A percentile compares a stretch with the other conserved stretches of the same genome.
Evolutionary conservation across 2,329 filamentous ascomycete species (phyloP).

Genomic region (Pseudogymnoascus sp.): DNA sequence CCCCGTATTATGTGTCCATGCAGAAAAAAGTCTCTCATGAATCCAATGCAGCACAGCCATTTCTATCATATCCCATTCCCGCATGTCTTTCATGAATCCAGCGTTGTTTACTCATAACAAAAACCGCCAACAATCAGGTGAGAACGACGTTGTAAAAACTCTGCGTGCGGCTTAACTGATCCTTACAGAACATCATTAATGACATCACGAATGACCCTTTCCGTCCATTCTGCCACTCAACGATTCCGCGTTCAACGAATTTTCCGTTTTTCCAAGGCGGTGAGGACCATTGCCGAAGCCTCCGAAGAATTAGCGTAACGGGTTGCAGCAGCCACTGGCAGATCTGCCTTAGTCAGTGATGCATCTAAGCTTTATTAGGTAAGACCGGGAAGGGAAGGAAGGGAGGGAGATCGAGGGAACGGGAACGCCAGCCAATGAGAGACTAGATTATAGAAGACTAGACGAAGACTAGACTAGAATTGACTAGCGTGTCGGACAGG

Average conservation of each 20-base stretch:
- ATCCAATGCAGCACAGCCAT: neutral
- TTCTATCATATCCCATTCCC: neutral
- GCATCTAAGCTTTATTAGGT: neutral
- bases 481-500: neutral
- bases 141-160: conserved; percentile 4
- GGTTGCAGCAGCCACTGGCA: neutral
- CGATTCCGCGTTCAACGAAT: neutral
- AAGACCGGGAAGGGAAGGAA: neutral
- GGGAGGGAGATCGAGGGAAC: neutral
- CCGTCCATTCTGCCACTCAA: neutral
- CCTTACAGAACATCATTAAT: neutral
- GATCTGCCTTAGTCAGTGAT: neutral
- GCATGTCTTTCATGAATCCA: neutral
- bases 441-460: too few species aligned
- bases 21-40: neutral
- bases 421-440: neutral
- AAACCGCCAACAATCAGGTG: neutral
- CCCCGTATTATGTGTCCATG: neutral
- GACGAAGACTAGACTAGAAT: too few species aligned
- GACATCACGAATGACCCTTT: neutral
- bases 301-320: neutral
- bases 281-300: neutral
- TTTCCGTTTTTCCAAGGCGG: neutral
- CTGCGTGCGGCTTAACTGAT: neutral
- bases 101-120: too few species aligned